phyloP scores from a whole-genome alignment of 2,329 filamentous ascomycete genomes.

The Cytospora chrysosperma region DNA sequence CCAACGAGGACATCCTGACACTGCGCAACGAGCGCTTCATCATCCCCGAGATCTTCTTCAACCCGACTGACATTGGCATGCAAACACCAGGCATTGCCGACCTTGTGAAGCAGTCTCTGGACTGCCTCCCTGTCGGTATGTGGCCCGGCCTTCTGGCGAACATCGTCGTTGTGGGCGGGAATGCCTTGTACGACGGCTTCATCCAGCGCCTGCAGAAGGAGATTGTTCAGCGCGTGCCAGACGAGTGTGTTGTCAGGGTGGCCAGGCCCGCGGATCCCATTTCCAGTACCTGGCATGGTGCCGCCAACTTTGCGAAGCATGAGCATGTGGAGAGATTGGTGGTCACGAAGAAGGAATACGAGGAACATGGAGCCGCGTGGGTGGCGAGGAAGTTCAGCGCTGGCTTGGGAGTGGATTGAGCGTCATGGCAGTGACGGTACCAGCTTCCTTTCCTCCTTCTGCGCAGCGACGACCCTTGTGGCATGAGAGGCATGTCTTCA shows the following conservation, averaged over 20 bases:
- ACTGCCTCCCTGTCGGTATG: slow-evolving; percentile 72
- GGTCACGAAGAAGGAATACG: slow-evolving; percentile 88
- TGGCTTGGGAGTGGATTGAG: slow-evolving; percentile 33
- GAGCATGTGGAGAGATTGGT: slow-evolving; percentile 64
- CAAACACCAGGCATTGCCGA: slow-evolving; percentile 79
- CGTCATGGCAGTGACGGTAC: too few relatives aligned
- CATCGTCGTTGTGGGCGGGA: slow-evolving; percentile 85
- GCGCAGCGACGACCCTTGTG: too few relatives aligned
- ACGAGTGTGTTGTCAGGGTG: slow-evolving; percentile 76
- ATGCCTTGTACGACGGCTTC: slow-evolving; percentile 76
- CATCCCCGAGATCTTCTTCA: slow-evolving; percentile 88
- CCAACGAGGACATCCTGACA: slow-evolving; percentile 76
- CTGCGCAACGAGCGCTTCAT: slow-evolving; percentile 89
- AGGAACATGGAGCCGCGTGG: slow-evolving; percentile 79
- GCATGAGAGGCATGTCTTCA: not conserved
- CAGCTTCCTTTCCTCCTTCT: not conserved
- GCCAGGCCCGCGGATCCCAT: slow-evolving; percentile 70
- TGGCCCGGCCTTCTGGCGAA: slow-evolving; percentile 85
- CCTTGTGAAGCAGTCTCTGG: slow-evolving; percentile 76
- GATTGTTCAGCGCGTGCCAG: slow-evolving; percentile 67
- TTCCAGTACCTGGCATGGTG: slow-evolving; percentile 81
- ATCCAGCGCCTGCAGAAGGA: slow-evolving; percentile 75
- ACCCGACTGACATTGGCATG: slow-evolving; percentile 80
- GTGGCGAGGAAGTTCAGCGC: slow-evolving; percentile 67
- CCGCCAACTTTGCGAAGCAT: slow-evolving; percentile 72